phyloP scores from a whole-genome alignment of 192 early-diverging fungal species.

The Thamnidium elegans region DNA sequence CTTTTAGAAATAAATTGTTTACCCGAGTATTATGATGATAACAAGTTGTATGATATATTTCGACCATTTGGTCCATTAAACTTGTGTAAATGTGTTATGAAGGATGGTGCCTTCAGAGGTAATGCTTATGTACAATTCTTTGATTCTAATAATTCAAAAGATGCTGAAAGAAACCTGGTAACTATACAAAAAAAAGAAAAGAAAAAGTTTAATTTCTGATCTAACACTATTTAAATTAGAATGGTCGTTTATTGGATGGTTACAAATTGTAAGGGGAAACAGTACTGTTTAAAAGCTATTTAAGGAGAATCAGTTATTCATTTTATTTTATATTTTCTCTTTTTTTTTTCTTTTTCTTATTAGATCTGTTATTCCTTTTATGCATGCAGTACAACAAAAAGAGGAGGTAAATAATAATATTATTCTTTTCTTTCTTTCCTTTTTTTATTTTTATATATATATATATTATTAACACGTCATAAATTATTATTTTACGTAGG shows the following conservation, averaged over 20 bases:
- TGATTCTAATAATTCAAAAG: slow-evolving; percentile 28
- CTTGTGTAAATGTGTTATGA: slow-evolving; percentile 28
- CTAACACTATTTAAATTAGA: slow-evolving; percentile 1
- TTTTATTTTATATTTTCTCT: background rate
- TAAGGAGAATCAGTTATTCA: background rate
- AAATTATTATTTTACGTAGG: background rate
- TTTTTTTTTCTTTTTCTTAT: background rate
- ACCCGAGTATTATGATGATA: slow-evolving; percentile 27
- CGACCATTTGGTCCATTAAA: slow-evolving; percentile 43
- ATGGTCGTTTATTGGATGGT: slow-evolving; percentile 8
- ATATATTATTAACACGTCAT: background rate
- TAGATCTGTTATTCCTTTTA: slow-evolving; percentile 1
- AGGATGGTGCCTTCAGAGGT: slow-evolving; percentile 25
- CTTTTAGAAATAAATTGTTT: slow-evolving; percentile 36
- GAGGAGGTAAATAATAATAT: slow-evolving; percentile 14
- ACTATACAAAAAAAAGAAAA: slow-evolving; percentile 13
- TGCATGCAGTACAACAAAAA: background rate
- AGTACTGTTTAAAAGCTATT: background rate
- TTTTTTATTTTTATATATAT: background rate
- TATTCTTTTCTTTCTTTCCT: slow-evolving; percentile 1
- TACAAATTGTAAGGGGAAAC: slow-evolving; percentile 9
- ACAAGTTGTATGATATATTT: slow-evolving; percentile 34
- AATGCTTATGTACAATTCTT: slow-evolving; percentile 41
- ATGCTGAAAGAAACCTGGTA: slow-evolving; percentile 35
- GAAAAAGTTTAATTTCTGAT: background rate